Base-by-base conservation (phyloP, 257 asterid genomes). In the Solanum bukasovii region DNA sequence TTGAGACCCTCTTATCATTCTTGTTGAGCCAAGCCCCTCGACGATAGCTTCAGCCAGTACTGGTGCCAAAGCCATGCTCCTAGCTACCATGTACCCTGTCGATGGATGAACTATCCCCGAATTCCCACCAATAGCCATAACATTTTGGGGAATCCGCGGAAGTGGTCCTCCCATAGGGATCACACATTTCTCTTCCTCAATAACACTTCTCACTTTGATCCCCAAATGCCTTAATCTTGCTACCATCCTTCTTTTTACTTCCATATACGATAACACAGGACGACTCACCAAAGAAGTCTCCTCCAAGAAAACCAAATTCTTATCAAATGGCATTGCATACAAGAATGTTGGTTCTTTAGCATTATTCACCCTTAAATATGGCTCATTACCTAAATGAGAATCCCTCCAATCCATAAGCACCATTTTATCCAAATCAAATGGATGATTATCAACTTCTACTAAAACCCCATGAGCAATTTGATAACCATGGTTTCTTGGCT, bases 331-430 rank as follows among this genome's bases (percentile, higher is more conserved):
- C 99, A 97, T 95, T 13, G 91, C 98, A 70, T 97, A 97, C 40
- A 97, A 89, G 72, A 97, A 96, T 33, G 98, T 94, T 2, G 99
- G 99, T 20, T 71, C 59, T 63, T 70, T 92, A 27, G 95, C 78
- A 84, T 96, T 96, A 56, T 88, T 86, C 14, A 83, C 86, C 0
- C 98, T 92, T 31, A 95, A 72, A 42, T 88, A 37, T 3, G 98
- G 99, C 93, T 97, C 99, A 52, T 93, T 97, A n/a, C 97, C 98
- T 3, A 97, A 87, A 89, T 97, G 99, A 61, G 98, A 91, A 87
- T 97, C 99, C 87, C 99, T 93, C 98, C 98, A 97, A 91, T 96
- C 99, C 99, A 97, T 95, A 71, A 97, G 92, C 72, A 95, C 93
- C 98, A 97, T 96, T 89, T 95, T 95, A 75, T 95, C 99, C 91